These are phyloP conservation scores for Diaporthe sp. DNA, from an alignment of 2,329 filamentous ascomycete species.

Conservation along the genomic window DNA sequence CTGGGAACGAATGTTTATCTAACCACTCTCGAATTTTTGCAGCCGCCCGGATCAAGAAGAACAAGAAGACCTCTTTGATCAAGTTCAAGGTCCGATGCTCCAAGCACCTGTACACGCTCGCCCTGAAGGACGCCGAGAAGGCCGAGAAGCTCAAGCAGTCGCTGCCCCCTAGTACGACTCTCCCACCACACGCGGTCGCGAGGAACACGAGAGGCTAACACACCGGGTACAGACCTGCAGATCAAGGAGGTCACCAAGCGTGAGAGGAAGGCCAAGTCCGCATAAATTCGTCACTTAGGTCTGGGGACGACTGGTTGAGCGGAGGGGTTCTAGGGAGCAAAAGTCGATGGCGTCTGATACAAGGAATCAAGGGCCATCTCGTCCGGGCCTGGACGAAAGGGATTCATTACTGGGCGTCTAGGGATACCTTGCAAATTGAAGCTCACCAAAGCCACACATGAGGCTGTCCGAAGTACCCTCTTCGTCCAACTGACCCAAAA, in stretches of 20 bases:
- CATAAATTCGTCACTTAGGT: constrained; percentile 47
- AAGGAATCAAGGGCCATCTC: constrained; percentile 44
- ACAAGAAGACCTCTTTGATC: constrained; percentile 88
- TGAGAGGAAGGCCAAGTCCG: constrained; percentile 65
- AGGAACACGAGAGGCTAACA: constrained; percentile 49
- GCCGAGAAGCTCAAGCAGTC: constrained; percentile 99
- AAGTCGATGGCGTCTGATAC: constrained; percentile 39
- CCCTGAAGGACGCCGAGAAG: constrained; percentile 99
- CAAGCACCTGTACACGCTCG: constrained; percentile 95
- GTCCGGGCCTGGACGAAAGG: constrained; percentile 48
- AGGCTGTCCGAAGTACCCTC: constrained; percentile 38
- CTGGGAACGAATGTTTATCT: constrained; percentile 36
- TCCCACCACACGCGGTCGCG: constrained; percentile 1
- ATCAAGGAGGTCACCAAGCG: constrained; percentile 70
- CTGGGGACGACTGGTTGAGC: constrained; percentile 34
- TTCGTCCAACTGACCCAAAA: background rate
- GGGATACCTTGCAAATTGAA: constrained; percentile 66
- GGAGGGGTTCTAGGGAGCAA: constrained; percentile 47
- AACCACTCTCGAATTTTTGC: constrained; percentile 41
- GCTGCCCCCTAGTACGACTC: constrained; percentile 89
- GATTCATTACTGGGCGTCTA: constrained; percentile 65
- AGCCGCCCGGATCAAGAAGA: constrained; percentile 97
- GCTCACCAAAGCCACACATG: constrained; percentile 48
- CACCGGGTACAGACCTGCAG: constrained; percentile 58
- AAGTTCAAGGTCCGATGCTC: constrained; percentile 99